Percentiles rank a stretch among this genome's conserved stretches.
These are phyloP conservation scores for Candida mesenterica DNA, from an alignment of 1,139 yeast species.

Conservation along the genomic window DNA sequence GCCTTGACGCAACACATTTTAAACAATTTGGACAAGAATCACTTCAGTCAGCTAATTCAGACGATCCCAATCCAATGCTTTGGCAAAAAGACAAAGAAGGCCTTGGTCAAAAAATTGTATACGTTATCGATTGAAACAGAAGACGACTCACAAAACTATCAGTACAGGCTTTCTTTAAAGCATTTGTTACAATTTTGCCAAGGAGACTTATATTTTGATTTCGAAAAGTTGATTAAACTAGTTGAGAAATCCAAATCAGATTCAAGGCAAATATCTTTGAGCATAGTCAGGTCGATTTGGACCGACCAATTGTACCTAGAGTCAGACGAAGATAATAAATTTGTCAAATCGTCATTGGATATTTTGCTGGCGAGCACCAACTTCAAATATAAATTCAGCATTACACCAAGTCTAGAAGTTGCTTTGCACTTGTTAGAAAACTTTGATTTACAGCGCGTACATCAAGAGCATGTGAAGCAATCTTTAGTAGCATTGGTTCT, in stretches of 20 bases:
- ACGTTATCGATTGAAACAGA: slow-evolving; percentile 11
- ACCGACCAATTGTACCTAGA: slow-evolving; percentile 25
- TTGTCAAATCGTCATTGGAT: slow-evolving; percentile 15
- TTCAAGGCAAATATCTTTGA: slow-evolving; percentile 14
- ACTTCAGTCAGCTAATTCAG: slow-evolving; percentile 4
- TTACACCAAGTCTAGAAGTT: slow-evolving; percentile 9
- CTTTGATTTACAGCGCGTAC: slow-evolving; percentile 2
- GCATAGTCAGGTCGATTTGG: slow-evolving; percentile 31
- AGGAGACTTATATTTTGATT: slow-evolving; percentile 36
- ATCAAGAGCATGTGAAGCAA: background rate
- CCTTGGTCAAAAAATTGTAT: slow-evolving; percentile 34
- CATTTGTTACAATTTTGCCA: slow-evolving; percentile 44
- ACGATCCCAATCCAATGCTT: slow-evolving; percentile 50
- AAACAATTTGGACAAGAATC: slow-evolving; percentile 4
- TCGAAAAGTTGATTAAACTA: slow-evolving; percentile 22
- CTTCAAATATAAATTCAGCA: slow-evolving; percentile 6
- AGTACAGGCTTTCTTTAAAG: slow-evolving; percentile 21
- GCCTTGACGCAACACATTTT: slow-evolving; percentile 24
- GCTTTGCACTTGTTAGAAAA: slow-evolving; percentile 7
- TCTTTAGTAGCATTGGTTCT: background rate
- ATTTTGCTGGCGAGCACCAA: slow-evolving; percentile 8
- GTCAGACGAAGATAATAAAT: slow-evolving; percentile 18
- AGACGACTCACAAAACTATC: slow-evolving; percentile 5
- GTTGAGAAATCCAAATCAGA: slow-evolving; percentile 17
- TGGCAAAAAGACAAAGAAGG: slow-evolving; percentile 39